Conservation (phyloP, 306 rosid species). For the Vachellia pachyceras region DNA sequence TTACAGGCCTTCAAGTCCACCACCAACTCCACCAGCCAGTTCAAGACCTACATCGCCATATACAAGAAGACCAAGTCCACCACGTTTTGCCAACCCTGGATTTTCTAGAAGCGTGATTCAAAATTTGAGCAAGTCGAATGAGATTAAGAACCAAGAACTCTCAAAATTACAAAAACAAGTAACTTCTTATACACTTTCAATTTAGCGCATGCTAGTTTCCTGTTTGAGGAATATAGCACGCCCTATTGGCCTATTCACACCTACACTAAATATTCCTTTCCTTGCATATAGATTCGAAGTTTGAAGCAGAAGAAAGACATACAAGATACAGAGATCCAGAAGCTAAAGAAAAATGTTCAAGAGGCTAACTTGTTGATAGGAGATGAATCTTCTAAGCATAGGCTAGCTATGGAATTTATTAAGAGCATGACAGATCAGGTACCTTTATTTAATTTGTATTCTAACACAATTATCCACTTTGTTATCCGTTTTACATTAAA, state of each 20-base stretch:
- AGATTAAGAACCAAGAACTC: slow-evolving; percentile 54
- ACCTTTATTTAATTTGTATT: slow-evolving; percentile 7
- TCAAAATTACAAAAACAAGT: slow-evolving; percentile 59
- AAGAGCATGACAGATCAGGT: slow-evolving; percentile 66
- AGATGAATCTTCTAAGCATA: slow-evolving; percentile 54
- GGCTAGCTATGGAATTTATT: slow-evolving; percentile 49
- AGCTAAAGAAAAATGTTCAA: slow-evolving; percentile 42
- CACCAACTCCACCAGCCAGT: slow-evolving; percentile 37
- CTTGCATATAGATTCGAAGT: slow-evolving; percentile 50
- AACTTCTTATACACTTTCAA: slow-evolving; percentile 14
- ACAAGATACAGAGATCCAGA: slow-evolving; percentile 54
- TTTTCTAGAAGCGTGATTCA: slow-evolving; percentile 67
- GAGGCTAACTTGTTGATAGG: slow-evolving; percentile 46
- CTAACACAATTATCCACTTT: not conserved
- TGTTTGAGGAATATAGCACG: not conserved
- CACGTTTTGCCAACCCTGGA: slow-evolving; percentile 52
- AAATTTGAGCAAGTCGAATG: slow-evolving; percentile 58
- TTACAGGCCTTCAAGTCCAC: slow-evolving; percentile 50
- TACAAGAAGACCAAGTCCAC: slow-evolving; percentile 69
- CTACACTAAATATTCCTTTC: slow-evolving; percentile 15
- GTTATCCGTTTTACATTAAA: not conserved
- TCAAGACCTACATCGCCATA: slow-evolving; percentile 59
- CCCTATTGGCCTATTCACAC: not conserved
- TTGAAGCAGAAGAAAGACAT: slow-evolving; percentile 55
- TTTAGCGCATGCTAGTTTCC: not conserved